Conservation (phyloP, 148 eudicot genomes). For the Polygonum maritimum region DNA sequence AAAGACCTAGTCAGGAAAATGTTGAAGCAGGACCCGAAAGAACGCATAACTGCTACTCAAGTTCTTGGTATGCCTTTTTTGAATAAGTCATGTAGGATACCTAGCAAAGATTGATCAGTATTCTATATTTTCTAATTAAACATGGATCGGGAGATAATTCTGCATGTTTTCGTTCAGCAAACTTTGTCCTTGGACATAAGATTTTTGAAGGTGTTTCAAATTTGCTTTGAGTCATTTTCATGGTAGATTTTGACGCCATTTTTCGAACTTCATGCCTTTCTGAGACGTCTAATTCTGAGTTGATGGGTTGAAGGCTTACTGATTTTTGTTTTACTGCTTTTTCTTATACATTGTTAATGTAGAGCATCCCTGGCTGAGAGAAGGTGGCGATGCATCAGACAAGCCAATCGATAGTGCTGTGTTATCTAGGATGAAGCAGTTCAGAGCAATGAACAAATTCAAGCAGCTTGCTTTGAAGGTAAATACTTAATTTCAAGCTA, state of each 20-base stretch:
- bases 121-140: background rate
- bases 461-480: constrained; percentile 93
- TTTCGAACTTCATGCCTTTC: background rate
- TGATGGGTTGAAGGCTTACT: background rate
- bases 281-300: background rate
- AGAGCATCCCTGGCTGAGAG: constrained; percentile 93
- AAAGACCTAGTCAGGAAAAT: constrained; percentile 75
- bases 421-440: constrained; percentile 89
- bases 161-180: background rate
- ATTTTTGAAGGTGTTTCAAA: background rate
- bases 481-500: background rate
- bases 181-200: background rate
- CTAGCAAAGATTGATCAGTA: background rate
- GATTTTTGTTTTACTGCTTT: background rate
- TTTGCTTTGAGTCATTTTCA: background rate
- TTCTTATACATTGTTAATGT: background rate
- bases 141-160: background rate
- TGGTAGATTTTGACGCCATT: background rate
- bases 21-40: constrained; percentile 71
- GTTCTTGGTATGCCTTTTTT: constrained; percentile 60
- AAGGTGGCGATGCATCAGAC: constrained; percentile 86
- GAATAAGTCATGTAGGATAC: background rate
- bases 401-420: constrained; percentile 92
- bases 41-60: constrained; percentile 69
- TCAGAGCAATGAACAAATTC: constrained; percentile 94